Evolutionary conservation across 495 filamentous ascomycete genomes (phyloP).

Genomic region (Evansstolkia leycettana): DNA sequence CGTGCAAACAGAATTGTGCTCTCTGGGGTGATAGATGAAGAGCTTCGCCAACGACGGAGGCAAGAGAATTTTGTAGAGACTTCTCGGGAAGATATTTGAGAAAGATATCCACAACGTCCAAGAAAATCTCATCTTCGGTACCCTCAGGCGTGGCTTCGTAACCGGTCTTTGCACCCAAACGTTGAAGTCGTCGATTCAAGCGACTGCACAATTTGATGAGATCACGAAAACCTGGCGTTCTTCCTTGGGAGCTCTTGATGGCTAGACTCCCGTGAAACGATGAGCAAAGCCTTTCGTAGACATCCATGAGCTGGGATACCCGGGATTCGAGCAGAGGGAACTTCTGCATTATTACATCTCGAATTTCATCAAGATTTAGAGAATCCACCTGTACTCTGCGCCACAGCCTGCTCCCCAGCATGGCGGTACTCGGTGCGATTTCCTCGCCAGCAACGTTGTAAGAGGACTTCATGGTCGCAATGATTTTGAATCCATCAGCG

Average conservation of each 20-base stretch:
- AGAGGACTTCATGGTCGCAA: constrained; percentile 77
- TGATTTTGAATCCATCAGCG: constrained; percentile 70
- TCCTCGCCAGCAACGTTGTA: constrained; percentile 61
- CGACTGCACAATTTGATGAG: constrained; percentile 83
- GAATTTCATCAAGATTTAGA: constrained; percentile 57
- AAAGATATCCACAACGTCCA: constrained; percentile 85
- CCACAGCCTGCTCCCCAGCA: constrained; percentile 79
- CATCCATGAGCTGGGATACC: constrained; percentile 56
- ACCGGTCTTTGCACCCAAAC: constrained; percentile 53
- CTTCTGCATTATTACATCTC: constrained; percentile 53
- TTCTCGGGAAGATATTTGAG: constrained; percentile 61
- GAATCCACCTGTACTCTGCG: constrained; percentile 54
- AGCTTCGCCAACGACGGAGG: constrained; percentile 61
- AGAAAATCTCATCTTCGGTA: constrained; percentile 71
- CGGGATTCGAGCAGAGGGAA: constrained; percentile 60
- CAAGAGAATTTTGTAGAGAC: constrained; percentile 45
- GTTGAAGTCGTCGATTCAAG: constrained; percentile 45
- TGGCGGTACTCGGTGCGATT: constrained; percentile 34
- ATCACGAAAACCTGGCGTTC: constrained; percentile 57
- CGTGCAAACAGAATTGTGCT: constrained; percentile 53
- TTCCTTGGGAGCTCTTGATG: constrained; percentile 33
- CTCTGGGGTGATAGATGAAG: constrained; percentile 76
- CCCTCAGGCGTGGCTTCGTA: constrained; percentile 61
- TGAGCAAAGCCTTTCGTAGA: constrained; percentile 56
- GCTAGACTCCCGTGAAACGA: constrained; percentile 35